phyloP scores from a whole-genome alignment of 345 rosid species.

The Pugionium cornutum region DNA sequence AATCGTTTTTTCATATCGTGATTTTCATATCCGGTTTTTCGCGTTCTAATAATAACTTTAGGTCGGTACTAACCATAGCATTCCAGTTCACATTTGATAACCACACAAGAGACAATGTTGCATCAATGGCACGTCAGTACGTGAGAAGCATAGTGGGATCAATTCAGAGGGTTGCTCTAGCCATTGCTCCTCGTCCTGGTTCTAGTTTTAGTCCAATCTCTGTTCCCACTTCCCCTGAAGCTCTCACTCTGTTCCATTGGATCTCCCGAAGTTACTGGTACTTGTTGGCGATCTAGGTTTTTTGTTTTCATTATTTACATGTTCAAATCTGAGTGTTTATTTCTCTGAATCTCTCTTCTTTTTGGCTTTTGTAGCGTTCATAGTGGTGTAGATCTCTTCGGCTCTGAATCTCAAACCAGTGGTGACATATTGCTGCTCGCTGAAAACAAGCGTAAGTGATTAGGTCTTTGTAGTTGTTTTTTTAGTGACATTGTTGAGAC shows the following conservation, averaged over 20 bases:
- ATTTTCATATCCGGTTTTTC: no score
- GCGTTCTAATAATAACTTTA: no score
- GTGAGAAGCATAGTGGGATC: conserved; percentile 86
- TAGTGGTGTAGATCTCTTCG: conserved; percentile 69
- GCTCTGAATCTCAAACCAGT: conserved; percentile 46
- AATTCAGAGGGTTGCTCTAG: conserved; percentile 97
- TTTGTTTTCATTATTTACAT: no score
- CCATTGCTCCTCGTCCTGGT: conserved; percentile 71
- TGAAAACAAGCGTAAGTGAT: conserved; percentile 66
- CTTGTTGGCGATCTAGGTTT: not conserved
- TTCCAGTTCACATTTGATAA: conserved; percentile 88
- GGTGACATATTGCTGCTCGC: conserved; percentile 77
- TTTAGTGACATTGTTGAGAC: no score
- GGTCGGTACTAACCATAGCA: conserved; percentile 92
- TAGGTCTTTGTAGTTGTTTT: not conserved
- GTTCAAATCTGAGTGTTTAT: conserved; percentile 5
- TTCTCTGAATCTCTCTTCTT: not conserved
- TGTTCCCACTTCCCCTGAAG: conserved; percentile 88
- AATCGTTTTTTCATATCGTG: no score
- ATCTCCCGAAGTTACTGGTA: conserved; percentile 85
- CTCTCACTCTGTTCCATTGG: conserved; percentile 86
- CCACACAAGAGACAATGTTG: conserved; percentile 80
- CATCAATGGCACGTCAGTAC: conserved; percentile 95
- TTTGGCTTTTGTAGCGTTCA: conserved; percentile 50
- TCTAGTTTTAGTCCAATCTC: conserved; percentile 51